Evolutionary conservation across 176 grass and related monocot species (phyloP), one percentile per base, ranked within the genome.

Genomic region (Pharus latifolius): DNA sequence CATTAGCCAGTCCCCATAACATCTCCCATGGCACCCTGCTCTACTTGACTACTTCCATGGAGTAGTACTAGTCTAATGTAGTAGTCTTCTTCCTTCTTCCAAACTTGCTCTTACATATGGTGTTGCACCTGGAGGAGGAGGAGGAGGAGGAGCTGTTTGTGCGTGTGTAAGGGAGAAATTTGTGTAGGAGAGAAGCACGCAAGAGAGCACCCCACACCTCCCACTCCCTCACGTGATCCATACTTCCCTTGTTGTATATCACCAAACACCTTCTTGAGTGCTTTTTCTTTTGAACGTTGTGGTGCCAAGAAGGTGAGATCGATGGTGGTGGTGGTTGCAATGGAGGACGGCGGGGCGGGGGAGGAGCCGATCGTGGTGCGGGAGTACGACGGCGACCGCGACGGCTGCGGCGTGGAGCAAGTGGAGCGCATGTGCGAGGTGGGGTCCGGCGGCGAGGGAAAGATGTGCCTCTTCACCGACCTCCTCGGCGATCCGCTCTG

Each of bases 381-480:
- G 25, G 77, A 74, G 69, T 96, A 86, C 67, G 83, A 89, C 56
- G 77, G 6, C 10, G 75, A 32, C 3, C 67, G 59, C 6, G 85
- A 96, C 77, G 74, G 64, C 48, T 15, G 20, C 33, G 81, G 66
- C 49, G 94, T 87, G 40, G 89, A 90, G 68, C 72, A 51, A 18
- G 80, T 97, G 56, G 94, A 97, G 75, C 54, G 86, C n/a, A 38
- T 79, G 56, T 97, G 94, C 60, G 94, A 97, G 79, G 89, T 92
- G 12, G 89, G 89, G 2, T 88, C 83, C 49, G 72, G 66, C 74
- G 77, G 75, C 67, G 55, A 14, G 33, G 44, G 67, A 40, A 78
- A 86, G 74, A 90, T 97, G 78, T 75, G 73, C 76, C 94, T 97
- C 74, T 97, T 90, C 77, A 97, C 94, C 25, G 89, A 97, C 69